phyloP scores from a whole-genome alignment of 2,329 filamentous ascomycete genomes.

The Cryphonectria nitschkei region DNA sequence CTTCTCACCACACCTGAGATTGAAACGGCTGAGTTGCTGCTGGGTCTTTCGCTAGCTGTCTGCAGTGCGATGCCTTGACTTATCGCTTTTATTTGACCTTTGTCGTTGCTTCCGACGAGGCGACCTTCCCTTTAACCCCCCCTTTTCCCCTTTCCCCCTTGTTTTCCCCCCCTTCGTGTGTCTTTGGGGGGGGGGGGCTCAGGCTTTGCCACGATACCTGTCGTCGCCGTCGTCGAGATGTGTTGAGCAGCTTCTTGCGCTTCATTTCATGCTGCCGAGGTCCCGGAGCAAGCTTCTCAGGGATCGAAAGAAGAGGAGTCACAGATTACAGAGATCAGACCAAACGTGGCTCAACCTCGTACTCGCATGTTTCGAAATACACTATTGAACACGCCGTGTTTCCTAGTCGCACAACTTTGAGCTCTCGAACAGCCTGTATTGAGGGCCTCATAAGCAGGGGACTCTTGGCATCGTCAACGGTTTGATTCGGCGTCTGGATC shows the following conservation, averaged over 20 bases:
- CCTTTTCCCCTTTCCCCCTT: too few species aligned
- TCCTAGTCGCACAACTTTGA: background rate
- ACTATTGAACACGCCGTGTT: background rate
- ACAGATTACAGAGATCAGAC: background rate
- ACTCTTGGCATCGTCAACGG: background rate
- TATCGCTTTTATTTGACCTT: background rate
- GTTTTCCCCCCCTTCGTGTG: too few species aligned
- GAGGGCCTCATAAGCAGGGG: background rate
- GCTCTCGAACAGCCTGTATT: background rate
- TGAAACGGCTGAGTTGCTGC: constrained; percentile 1
- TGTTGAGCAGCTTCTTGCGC: background rate
- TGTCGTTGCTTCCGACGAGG: background rate
- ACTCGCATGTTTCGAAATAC: background rate
- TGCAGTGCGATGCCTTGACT: background rate
- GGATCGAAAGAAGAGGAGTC: background rate
- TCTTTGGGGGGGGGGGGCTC: too few species aligned
- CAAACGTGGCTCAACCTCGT: background rate
- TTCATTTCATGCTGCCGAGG: background rate
- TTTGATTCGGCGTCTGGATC: background rate
- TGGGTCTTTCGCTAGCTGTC: background rate
- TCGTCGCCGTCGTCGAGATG: background rate
- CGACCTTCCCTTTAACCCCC: too few species aligned
- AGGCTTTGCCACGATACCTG: background rate
- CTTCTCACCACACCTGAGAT: constrained; percentile 7
- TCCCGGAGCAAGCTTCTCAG: background rate